Percentiles rank a stretch among this genome's conserved stretches.
Conservation (phyloP, 1,284 basidiomycete species). For the Afroboletus lepidellus region DNA sequence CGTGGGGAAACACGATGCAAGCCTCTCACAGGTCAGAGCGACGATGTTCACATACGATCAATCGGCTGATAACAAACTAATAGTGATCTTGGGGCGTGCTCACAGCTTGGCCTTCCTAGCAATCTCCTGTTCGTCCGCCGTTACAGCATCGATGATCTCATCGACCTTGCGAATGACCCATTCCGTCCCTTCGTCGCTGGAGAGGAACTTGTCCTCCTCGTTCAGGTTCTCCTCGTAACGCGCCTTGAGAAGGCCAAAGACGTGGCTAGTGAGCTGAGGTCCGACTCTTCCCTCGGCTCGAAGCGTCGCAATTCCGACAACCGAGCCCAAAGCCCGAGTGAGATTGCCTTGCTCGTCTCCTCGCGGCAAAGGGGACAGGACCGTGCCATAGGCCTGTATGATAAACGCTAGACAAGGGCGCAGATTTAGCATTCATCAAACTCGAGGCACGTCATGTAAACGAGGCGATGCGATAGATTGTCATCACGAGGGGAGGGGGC, state of each 20-base stretch:
- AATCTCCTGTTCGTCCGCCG: conserved; percentile 44
- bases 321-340: conserved; percentile 82
- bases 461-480: conserved; percentile 33
- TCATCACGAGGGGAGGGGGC: conserved; percentile 16
- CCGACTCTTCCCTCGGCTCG: conserved; percentile 87
- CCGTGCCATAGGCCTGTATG: conserved; percentile 87
- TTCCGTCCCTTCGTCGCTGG: conserved; percentile 85
- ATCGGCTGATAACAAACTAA: conserved; percentile 32
- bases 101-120: conserved; percentile 59
- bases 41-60: conserved; percentile 29
- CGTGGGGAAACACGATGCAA: conserved; percentile 37
- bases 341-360: conserved; percentile 77
- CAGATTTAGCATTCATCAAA: conserved; percentile 32
- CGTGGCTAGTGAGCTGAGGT: conserved; percentile 89
- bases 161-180: conserved; percentile 93
- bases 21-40: conserved; percentile 17
- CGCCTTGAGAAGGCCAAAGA: conserved; percentile 91
- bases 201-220: conserved; percentile 83
- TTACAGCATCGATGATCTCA: conserved; percentile 70
- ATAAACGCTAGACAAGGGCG: conserved; percentile 72
- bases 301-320: conserved; percentile 89
- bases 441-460: conserved; percentile 35
- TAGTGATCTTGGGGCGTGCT: conserved; percentile 28
- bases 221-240: conserved; percentile 56
- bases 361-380: conserved; percentile 76